These are phyloP conservation scores for Apiospora saccharicola DNA, from an alignment of 2,329 filamentous ascomycete species.

Conservation along the genomic window DNA sequence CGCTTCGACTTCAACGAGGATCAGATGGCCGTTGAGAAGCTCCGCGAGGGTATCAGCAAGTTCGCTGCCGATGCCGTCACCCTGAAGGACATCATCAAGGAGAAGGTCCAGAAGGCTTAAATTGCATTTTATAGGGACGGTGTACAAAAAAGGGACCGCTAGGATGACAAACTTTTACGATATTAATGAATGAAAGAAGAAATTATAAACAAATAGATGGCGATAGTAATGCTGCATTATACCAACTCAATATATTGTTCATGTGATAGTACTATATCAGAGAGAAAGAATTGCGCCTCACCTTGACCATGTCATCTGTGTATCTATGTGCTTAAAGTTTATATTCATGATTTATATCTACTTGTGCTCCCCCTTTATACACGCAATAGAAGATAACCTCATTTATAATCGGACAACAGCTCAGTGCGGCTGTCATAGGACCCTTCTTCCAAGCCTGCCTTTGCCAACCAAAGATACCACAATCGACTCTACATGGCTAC, in stretches of 20 bases:
- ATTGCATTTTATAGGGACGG: slow-evolving; percentile 9
- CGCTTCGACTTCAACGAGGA: slow-evolving; percentile 99
- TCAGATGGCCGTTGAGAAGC: slow-evolving; percentile 99
- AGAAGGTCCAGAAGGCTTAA: slow-evolving; percentile 69
- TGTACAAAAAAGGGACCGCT: slow-evolving; percentile 6
- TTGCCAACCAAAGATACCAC: neutral
- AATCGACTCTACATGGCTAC: neutral
- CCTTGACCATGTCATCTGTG: neutral
- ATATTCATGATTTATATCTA: neutral
- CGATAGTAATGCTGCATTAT: neutral
- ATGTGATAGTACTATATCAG: neutral
- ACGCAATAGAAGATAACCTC: neutral
- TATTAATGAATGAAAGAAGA: slow-evolving; percentile 15
- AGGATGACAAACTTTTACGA: slow-evolving; percentile 14
- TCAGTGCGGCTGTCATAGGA: neutral
- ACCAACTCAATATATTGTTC: neutral
- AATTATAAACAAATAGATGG: slow-evolving; percentile 6
- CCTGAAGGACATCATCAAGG: slow-evolving; percentile 89
- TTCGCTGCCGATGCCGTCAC: slow-evolving; percentile 96
- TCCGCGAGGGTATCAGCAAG: slow-evolving; percentile 98
- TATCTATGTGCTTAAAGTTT: neutral
- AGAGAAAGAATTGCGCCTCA: neutral
- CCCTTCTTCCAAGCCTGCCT: neutral
- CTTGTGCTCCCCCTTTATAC: neutral
- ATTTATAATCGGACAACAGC: no score